A percentile compares a stretch with the other conserved stretches of the same genome.
Conservation (phyloP, 2,329 filamentous ascomycete species). For the Aspergillus versicolor region DNA sequence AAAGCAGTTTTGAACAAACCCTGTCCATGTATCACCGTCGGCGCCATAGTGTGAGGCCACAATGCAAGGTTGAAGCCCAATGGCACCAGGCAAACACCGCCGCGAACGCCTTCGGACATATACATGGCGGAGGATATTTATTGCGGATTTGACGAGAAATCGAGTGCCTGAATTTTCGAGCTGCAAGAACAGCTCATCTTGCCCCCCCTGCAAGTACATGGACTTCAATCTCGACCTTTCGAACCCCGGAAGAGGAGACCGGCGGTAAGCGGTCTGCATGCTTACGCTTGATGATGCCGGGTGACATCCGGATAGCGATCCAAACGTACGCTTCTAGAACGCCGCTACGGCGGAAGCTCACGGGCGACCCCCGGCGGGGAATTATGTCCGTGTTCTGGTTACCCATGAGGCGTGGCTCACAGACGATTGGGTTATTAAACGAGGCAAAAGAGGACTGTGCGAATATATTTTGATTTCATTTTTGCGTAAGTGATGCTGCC, state of each 20-base stretch:
- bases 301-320: conserved; percentile 9
- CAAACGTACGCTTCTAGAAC: conserved; percentile 6
- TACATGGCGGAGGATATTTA: background rate
- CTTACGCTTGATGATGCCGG: conserved; percentile 2
- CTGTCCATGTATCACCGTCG: conserved; percentile 9
- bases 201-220: background rate
- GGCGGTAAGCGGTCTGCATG: conserved; percentile 6
- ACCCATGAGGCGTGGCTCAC: background rate
- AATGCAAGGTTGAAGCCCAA: background rate
- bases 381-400: conserved; percentile 2
- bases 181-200: background rate
- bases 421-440: background rate
- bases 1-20: conserved; percentile 1
- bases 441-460: background rate
- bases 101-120: background rate
- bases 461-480: background rate
- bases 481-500: background rate
- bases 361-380: conserved; percentile 4
- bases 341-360: background rate
- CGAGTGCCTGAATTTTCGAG: background rate
- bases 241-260: background rate
- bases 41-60: background rate
- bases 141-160: background rate
- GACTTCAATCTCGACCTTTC: background rate
- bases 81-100: background rate